Percentiles rank a stretch among this genome's conserved stretches.
Conservation (phyloP, 106 monocot genomes). For the Dendrobium chrysotoxum region DNA sequence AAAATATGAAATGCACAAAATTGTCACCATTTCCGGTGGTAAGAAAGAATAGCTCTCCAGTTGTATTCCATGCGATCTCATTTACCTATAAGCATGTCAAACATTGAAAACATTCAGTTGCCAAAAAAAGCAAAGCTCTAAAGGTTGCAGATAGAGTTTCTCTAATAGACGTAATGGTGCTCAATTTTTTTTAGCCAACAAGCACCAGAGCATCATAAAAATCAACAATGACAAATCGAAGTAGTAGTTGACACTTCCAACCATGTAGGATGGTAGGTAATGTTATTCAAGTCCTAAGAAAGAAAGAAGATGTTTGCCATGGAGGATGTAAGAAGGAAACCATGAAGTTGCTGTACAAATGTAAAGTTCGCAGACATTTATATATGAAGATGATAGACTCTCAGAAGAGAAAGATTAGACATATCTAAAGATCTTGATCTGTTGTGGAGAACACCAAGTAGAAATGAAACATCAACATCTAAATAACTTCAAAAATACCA, state of each 20-base stretch:
- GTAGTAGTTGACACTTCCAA: not conserved
- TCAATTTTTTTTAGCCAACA: not conserved
- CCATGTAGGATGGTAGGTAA: not conserved
- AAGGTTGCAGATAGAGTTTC: not conserved
- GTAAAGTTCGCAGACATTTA: too few relatives aligned
- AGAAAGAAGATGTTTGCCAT: not conserved
- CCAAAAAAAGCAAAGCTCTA: not conserved
- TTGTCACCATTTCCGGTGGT: conserved; percentile 88
- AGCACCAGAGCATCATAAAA: not conserved
- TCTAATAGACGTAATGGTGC: not conserved
- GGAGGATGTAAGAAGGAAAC: not conserved
- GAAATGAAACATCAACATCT: not conserved
- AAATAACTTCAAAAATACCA: not conserved
- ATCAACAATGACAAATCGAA: not conserved
- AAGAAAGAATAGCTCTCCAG: conserved; percentile 89
- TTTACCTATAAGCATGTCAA: conserved; percentile 47
- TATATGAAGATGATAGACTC: too few relatives aligned
- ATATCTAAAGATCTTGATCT: not conserved
- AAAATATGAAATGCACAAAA: not conserved
- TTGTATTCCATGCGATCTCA: conserved; percentile 97
- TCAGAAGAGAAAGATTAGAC: not conserved
- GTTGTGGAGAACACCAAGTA: not conserved
- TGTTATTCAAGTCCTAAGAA: not conserved
- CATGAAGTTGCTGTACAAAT: not conserved
- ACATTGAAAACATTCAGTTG: not conserved